Conservation (phyloP, 129 eudicot genomes). For the Flaveria trinervia region DNA sequence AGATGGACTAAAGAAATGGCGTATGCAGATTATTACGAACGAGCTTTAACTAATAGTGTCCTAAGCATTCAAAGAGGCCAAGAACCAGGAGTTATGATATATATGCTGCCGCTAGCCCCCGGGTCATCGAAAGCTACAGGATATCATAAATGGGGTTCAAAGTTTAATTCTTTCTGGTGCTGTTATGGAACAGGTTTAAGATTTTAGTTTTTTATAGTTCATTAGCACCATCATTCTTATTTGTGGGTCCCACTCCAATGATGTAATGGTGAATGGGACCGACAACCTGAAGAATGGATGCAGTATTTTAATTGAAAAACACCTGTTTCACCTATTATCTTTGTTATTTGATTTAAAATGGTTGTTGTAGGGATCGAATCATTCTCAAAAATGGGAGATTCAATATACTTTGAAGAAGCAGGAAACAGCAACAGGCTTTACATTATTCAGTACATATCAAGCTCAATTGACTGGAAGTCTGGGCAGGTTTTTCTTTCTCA, state of each 20-base stretch:
- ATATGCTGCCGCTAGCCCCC: conserved; percentile 81
- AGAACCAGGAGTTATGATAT: conserved; percentile 86
- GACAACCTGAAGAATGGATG: no score
- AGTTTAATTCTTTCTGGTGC: conserved; percentile 79
- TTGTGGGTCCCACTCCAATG: neutral
- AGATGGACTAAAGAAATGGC: conserved; percentile 86
- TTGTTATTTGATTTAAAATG: conserved; percentile 15
- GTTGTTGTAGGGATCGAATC: conserved; percentile 74
- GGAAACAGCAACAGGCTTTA: conserved; percentile 47
- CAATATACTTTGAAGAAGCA: conserved; percentile 91
- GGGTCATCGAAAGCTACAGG: conserved; percentile 73
- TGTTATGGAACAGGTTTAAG: conserved; percentile 89
- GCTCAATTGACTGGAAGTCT: conserved; percentile 75
- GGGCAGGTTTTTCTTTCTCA: conserved; percentile 54
- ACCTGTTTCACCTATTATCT: neutral
- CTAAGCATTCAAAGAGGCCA: conserved; percentile 83
- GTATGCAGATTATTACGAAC: conserved; percentile 87
- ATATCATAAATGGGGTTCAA: conserved; percentile 80
- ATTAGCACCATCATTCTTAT: conserved; percentile 4
- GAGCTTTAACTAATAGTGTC: conserved; percentile 83
- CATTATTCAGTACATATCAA: conserved; percentile 76
- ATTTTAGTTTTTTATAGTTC: conserved; percentile 8
- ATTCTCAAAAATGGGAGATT: conserved; percentile 91
- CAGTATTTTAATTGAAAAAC: no score
- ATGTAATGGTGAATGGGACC: neutral